Conservation (phyloP, 1,284 basidiomycete species). For the Apiotrichum gracile region DNA sequence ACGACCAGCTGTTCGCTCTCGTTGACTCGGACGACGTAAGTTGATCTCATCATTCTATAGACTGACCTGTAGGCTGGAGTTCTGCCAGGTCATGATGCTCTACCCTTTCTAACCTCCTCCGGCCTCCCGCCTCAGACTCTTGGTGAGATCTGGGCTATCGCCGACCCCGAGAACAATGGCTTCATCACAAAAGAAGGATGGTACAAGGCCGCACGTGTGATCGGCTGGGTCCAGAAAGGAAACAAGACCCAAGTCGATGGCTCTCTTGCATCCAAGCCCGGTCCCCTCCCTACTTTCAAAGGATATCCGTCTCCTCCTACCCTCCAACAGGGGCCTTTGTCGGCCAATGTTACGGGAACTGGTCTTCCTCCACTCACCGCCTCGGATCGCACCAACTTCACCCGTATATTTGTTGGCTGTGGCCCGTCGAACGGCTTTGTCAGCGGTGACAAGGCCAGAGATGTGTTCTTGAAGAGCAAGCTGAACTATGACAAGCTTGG, state of each 20-base stretch:
- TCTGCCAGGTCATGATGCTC: conserved; percentile 76
- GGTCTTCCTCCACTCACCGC: conserved; percentile 60
- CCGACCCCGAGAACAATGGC: conserved; percentile 89
- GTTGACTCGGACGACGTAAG: conserved; percentile 42
- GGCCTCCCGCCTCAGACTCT: conserved; percentile 70
- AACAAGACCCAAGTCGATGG: conserved; percentile 27
- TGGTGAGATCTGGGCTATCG: conserved; percentile 88
- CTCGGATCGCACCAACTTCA: conserved; percentile 77
- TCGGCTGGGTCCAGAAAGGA: conserved; percentile 88
- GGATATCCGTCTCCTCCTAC: conserved; percentile 54
- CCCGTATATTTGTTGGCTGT: conserved; percentile 66
- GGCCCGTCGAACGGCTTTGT: conserved; percentile 72
- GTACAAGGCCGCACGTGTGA: conserved; percentile 77
- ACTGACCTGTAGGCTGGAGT: conserved; percentile 56
- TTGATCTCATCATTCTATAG: not conserved
- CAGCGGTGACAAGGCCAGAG: conserved; percentile 79
- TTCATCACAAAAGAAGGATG: conserved; percentile 81
- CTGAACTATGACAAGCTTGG: conserved; percentile 82
- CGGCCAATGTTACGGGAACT: conserved; percentile 47
- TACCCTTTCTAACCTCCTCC: conserved; percentile 71
- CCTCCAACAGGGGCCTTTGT: conserved; percentile 9
- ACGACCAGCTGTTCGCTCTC: conserved; percentile 40
- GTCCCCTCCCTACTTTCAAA: conserved; percentile 73
- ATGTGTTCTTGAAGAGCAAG: conserved; percentile 90
- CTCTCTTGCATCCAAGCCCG: conserved; percentile 50